These are phyloP conservation scores for Colletotrichum theobromicola DNA, from an alignment of 2,329 filamentous ascomycete genomes.

Conservation along the genomic window DNA sequence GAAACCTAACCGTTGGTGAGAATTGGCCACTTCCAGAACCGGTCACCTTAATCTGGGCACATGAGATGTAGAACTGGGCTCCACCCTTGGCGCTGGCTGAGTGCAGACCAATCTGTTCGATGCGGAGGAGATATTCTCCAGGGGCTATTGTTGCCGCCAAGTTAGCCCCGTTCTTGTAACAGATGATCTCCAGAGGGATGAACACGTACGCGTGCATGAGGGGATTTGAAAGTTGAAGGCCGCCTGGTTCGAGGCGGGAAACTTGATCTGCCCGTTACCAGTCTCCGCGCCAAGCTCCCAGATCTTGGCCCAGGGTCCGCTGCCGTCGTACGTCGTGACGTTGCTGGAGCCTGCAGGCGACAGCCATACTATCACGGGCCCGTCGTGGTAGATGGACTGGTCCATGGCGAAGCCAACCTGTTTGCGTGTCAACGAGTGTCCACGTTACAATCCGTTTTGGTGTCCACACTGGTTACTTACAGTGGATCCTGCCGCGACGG, in stretches of 20 bases:
- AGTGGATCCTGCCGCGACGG: slow-evolving; percentile 13
- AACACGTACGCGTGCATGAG: slow-evolving; percentile 14
- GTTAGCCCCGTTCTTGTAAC: not conserved
- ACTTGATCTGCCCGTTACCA: slow-evolving; percentile 17
- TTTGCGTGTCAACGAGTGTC: not conserved
- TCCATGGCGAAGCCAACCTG: slow-evolving; percentile 12
- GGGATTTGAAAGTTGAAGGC: slow-evolving; percentile 18
- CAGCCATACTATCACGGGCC: slow-evolving; percentile 15
- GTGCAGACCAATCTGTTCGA: slow-evolving; percentile 41
- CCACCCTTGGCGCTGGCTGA: slow-evolving; percentile 33
- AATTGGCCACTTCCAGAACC: slow-evolving; percentile 8
- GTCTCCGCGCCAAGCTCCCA: slow-evolving; percentile 12
- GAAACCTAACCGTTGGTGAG: slow-evolving; percentile 15
- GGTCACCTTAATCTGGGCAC: slow-evolving; percentile 36
- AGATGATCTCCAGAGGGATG: not conserved
- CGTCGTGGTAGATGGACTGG: slow-evolving; percentile 18
- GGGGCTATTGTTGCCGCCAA: not conserved
- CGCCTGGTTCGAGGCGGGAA: slow-evolving; percentile 13
- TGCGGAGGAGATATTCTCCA: slow-evolving; percentile 39
- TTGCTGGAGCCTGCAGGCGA: slow-evolving; percentile 5
- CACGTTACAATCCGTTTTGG: not conserved
- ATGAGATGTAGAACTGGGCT: slow-evolving; percentile 42
- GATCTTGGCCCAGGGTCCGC: slow-evolving; percentile 16
- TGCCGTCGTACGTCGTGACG: slow-evolving; percentile 15
- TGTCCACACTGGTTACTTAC: not conserved